A percentile compares a stretch with the other conserved stretches of the same genome.
phyloP scores from a whole-genome alignment of 805 yeast species.

The Starmerella khaoyaiensis region DNA sequence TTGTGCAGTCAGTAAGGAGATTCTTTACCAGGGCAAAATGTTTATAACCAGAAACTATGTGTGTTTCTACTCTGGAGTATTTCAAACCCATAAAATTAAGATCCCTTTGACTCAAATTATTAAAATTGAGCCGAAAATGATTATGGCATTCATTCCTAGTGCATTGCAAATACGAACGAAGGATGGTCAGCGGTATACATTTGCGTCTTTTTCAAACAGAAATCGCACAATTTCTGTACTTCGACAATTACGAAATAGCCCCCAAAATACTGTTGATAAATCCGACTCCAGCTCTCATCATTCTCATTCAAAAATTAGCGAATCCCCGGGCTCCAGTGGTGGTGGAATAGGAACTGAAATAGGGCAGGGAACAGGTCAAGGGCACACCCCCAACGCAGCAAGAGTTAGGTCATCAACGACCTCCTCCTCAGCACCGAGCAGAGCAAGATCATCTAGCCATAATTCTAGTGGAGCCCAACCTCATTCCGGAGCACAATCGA shows the following conservation, averaged over 20 bases:
- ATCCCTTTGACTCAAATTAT: slow-evolving; percentile 60
- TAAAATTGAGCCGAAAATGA: slow-evolving; percentile 63
- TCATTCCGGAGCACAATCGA: neutral
- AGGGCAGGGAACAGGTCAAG: slow-evolving; percentile 2
- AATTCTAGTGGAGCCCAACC: neutral
- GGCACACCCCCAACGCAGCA: neutral
- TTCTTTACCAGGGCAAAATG: slow-evolving; percentile 73
- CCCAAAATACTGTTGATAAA: slow-evolving; percentile 18
- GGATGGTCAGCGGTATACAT: slow-evolving; percentile 46
- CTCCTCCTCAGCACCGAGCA: neutral
- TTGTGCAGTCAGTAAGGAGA: slow-evolving; percentile 81
- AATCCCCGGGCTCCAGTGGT: neutral
- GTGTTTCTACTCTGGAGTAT: slow-evolving; percentile 73
- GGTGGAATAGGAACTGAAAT: neutral
- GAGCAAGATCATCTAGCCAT: neutral
- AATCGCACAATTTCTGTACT: slow-evolving; percentile 64
- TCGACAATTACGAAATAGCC: slow-evolving; percentile 23
- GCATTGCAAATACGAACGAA: slow-evolving; percentile 52
- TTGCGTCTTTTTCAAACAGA: slow-evolving; percentile 78
- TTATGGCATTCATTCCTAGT: slow-evolving; percentile 85
- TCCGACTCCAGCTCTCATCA: neutral
- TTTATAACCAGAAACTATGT: slow-evolving; percentile 66
- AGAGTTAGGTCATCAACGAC: slow-evolving; percentile 5
- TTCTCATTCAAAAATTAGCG: no score
- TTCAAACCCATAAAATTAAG: slow-evolving; percentile 71